These are phyloP conservation scores for Aspergillus novoparasiticus DNA, from an alignment of 2,329 filamentous ascomycete genomes.

Conservation along the genomic window DNA sequence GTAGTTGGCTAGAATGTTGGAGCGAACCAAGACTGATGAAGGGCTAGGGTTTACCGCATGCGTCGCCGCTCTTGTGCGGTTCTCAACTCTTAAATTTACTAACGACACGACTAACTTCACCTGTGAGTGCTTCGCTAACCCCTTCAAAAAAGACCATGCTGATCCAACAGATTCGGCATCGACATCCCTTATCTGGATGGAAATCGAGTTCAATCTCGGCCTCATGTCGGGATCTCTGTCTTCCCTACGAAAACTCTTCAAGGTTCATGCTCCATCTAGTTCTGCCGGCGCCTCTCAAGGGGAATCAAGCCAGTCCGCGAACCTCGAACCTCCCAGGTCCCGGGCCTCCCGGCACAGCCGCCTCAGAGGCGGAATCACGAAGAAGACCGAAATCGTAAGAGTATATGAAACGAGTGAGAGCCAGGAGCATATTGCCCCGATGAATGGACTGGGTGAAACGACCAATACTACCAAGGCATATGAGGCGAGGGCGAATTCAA, in stretches of 20 bases:
- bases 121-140: slow-evolving; percentile 13
- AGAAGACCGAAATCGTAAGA: slow-evolving; percentile 11
- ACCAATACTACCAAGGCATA: neutral
- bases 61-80: slow-evolving; percentile 21
- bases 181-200: slow-evolving; percentile 24
- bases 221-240: slow-evolving; percentile 24
- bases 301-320: neutral
- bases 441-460: neutral
- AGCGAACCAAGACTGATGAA: neutral
- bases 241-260: slow-evolving; percentile 1
- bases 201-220: slow-evolving; percentile 24
- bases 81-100: slow-evolving; percentile 19
- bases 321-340: neutral
- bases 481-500: neutral
- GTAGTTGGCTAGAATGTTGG: neutral
- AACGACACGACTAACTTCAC: slow-evolving; percentile 19
- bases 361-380: neutral
- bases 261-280: neutral
- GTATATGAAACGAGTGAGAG: slow-evolving; percentile 3
- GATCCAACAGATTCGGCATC: slow-evolving; percentile 16
- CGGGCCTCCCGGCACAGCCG: neutral
- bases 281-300: neutral
- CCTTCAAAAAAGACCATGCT: neutral
- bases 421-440: slow-evolving; percentile 7
- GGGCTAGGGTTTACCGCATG: slow-evolving; percentile 17